Percentiles rank a stretch among this genome's conserved stretches.
These are phyloP conservation scores for Cladosporium sp. DNA, from an alignment of 2,329 filamentous ascomycete species.

Conservation along the genomic window DNA sequence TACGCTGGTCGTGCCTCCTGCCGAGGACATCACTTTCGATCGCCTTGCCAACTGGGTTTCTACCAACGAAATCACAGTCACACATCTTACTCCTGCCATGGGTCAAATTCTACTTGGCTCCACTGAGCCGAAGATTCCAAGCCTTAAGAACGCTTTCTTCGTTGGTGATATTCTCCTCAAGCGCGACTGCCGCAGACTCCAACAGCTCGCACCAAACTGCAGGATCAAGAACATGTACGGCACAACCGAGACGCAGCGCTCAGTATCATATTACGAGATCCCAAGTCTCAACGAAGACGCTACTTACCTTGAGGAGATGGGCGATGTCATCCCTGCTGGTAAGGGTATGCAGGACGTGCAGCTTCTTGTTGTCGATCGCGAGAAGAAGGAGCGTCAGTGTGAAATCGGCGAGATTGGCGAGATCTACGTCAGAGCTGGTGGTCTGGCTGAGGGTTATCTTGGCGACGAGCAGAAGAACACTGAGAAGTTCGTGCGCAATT, in stretches of 20 bases:
- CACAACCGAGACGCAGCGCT: conserved; percentile 80
- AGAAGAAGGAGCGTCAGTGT: conserved; percentile 69
- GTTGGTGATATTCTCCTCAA: conserved; percentile 90
- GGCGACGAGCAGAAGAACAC: conserved; percentile 64
- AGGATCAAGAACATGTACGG: conserved; percentile 85
- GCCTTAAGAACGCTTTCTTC: conserved; percentile 79
- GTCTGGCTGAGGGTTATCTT: conserved; percentile 80
- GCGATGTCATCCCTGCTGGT: conserved; percentile 80
- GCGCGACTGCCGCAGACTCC: conserved; percentile 76
- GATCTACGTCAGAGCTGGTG: conserved; percentile 78
- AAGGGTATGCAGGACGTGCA: conserved; percentile 88
- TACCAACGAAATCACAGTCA: conserved; percentile 72
- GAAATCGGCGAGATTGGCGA: conserved; percentile 81
- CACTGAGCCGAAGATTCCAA: conserved; percentile 63
- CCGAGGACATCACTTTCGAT: conserved; percentile 85
- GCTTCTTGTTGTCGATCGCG: conserved; percentile 76
- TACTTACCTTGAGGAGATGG: conserved; percentile 63
- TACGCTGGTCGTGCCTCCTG: conserved; percentile 73
- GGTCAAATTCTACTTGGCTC: conserved; percentile 90
- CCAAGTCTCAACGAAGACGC: conserved; percentile 66
- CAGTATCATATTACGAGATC: conserved; percentile 81
- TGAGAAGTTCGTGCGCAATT: conserved; percentile 79
- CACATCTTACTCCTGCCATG: conserved; percentile 94
- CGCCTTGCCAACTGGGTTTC: conserved; percentile 86
- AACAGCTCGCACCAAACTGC: conserved; percentile 72